Base-by-base conservation (phyloP, 495 filamentous ascomycete genomes). In the Trichoderma asperelloides region DNA sequence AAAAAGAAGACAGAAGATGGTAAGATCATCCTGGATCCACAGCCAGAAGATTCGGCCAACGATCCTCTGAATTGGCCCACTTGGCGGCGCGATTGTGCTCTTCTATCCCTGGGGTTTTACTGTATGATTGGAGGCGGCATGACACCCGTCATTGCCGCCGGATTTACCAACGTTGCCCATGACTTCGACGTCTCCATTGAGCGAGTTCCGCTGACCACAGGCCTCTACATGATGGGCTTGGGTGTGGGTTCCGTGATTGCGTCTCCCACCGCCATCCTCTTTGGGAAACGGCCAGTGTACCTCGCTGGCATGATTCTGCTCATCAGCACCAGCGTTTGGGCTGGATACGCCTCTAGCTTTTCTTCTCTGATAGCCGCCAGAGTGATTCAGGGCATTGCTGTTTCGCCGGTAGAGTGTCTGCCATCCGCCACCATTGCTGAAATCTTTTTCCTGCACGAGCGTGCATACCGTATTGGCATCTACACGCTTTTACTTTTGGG, bases 401-500 rank as follows among this genome's bases (percentile, higher is more conserved):
- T 97, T 49, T 92, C 88, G 66, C 91, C 93, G 0, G 91, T 96
- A n/a, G 95, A 98, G 76, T 94, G 92, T 71, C 83, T 98, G 63
- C 95, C 95, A 0, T 96, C 92, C 3, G 95, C 95, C 15, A 96
- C 93, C 0, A 92, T 98, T 69, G 93, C 93, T 9, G 95, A 98
- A 76, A 97, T 98, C 69, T 98, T 92, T 79, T 97, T 96, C 73
- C 80, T 98, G 21, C 95, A 98, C 69, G 95, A 98, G 78, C 82
- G 94, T 51, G 95, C 95, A 2, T 98, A 93, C 73, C 89, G 95
- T 11, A 86, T 98, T 41, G 95, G 95, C n/a, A 92, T 97, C 25
- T 98, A 98, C 74, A 97, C 94, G 0, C 77, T 98, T 13, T 76
- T 97, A 2, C 81, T 97, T 15, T 84, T 98, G 0, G 91, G 93